phyloP scores from a whole-genome alignment of 2,329 filamentous ascomycete species.

The Colletotrichum tabaci region DNA sequence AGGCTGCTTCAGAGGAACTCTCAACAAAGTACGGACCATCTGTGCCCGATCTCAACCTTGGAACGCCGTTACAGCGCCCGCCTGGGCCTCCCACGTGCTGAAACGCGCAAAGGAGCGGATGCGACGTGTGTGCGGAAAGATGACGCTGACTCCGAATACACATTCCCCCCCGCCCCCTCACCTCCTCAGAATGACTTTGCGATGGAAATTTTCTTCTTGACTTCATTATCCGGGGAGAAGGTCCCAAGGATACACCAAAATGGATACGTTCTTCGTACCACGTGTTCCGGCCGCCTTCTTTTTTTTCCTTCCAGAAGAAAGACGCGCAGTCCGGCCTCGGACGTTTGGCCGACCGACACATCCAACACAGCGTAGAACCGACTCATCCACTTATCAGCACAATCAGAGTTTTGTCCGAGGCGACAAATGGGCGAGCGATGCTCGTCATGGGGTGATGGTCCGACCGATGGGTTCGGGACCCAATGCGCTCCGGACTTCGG shows the following conservation, averaged over 20 bases:
- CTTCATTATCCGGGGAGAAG: background rate
- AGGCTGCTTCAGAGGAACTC: background rate
- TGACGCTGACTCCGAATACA: slow-evolving; percentile 20
- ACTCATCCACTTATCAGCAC: too few species aligned
- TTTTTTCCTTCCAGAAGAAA: background rate
- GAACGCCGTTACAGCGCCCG: slow-evolving; percentile 30
- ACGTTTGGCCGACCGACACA: background rate
- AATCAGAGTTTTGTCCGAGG: too few species aligned
- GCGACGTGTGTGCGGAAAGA: slow-evolving; percentile 17
- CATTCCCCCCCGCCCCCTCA: background rate
- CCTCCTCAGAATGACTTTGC: background rate
- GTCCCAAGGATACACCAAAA: background rate
- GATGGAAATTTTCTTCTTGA: background rate
- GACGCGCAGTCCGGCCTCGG: background rate
- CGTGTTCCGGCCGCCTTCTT: background rate
- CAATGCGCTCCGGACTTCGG: background rate
- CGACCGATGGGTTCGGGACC: background rate
- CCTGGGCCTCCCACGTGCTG: slow-evolving; percentile 36
- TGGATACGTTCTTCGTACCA: background rate
- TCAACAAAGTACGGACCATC: slow-evolving; percentile 5
- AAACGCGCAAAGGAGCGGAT: slow-evolving; percentile 36
- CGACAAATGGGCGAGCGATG: background rate
- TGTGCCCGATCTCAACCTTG: slow-evolving; percentile 27
- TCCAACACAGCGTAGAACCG: too few species aligned
- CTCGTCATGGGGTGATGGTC: background rate